Evolutionary conservation across 768 basidiomycete genomes (phyloP), one percentile per base, ranked within the genome.

Genomic region (Suillus cothurnatus): DNA sequence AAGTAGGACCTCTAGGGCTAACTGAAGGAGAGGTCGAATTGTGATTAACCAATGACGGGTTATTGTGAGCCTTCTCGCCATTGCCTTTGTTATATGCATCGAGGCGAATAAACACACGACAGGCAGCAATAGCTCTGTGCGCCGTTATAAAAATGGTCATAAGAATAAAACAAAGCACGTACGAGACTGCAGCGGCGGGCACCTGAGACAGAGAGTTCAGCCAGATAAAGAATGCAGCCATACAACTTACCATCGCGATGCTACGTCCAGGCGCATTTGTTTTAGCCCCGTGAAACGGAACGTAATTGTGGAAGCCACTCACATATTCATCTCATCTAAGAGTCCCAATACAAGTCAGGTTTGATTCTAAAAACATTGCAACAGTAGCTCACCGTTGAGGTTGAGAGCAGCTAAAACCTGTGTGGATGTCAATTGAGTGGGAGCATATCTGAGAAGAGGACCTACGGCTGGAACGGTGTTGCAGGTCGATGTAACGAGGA

Each of bases 381-480:
- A 39, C 57, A 43, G 28, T 38, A 26, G 76, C 84, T 77, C 71
- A 89, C 88, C 75, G 64, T 87, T 88, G 64, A 90, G 76, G 70
- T 88, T 82, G 26, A 88, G 72, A 56, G 86, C 78, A 70, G 85
- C 88, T 49, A 90, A 75, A 45, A 88, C 82, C 86, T 84, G 74
- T 28, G 49, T 34, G 45, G 43, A 61, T 21, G 15, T 62, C 34
- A 50, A 38, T 32, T 23, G 36, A 21, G 34, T 66, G 31, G 19
- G 28, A 19, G 21, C 38, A 39, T 67, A 38, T 65, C 59, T 60
- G 67, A 61, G 32, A 61, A 56, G 36, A n/a, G n/a, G 39, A 64
- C 86, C 68, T 72, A 89, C 88, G 26, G 91, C 90, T 41, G 89
- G 89, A 60, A 90, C 79, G 64, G 84, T 84, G 68, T 91, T 91